Evolutionary conservation across 2,329 filamentous ascomycete species (phyloP).

Genomic region (Arthrinium phaeospermum): DNA sequence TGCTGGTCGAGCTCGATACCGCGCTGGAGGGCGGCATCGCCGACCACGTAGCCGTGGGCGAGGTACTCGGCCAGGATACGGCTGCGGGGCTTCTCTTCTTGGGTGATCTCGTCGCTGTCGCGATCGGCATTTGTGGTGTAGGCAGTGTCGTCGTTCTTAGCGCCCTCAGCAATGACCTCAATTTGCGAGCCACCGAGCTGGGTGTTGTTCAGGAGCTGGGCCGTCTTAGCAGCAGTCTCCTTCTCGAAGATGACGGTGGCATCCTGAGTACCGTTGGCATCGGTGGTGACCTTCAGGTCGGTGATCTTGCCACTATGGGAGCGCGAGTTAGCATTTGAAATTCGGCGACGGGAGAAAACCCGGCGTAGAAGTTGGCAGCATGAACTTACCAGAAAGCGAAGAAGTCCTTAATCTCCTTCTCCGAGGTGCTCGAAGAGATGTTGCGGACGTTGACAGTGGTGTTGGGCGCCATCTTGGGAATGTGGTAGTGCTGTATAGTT

Average conservation of each 20-base stretch:
- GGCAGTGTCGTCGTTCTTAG: slow-evolving; percentile 66
- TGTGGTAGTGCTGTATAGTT: not conserved
- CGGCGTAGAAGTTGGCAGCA: not conserved
- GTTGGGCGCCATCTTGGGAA: slow-evolving; percentile 18
- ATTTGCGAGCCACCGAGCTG: slow-evolving; percentile 90
- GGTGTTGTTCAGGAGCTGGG: slow-evolving; percentile 95
- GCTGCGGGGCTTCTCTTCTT: slow-evolving; percentile 95
- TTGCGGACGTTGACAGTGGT: slow-evolving; percentile 84
- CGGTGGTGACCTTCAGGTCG: slow-evolving; percentile 74
- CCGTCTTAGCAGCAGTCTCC: slow-evolving; percentile 94
- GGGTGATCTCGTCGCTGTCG: slow-evolving; percentile 74
- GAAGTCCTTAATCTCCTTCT: slow-evolving; percentile 94
- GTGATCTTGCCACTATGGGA: slow-evolving; percentile 83
- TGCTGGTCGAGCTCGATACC: slow-evolving; percentile 89
- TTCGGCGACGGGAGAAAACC: slow-evolving; percentile 14
- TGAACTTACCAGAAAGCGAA: slow-evolving; percentile 87
- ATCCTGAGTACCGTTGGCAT: slow-evolving; percentile 71
- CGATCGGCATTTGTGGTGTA: slow-evolving; percentile 61
- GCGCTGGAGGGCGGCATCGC: slow-evolving; percentile 74
- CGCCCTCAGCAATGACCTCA: slow-evolving; percentile 70
- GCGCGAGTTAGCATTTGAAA: slow-evolving; percentile 12
- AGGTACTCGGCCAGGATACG: slow-evolving; percentile 97
- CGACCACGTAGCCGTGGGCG: slow-evolving; percentile 89
- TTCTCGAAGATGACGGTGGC: slow-evolving; percentile 98
- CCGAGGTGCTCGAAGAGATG: slow-evolving; percentile 80